Evolutionary conservation across 805 yeast genomes (phyloP).

Genomic region (Teunomyces pallodes): DNA sequence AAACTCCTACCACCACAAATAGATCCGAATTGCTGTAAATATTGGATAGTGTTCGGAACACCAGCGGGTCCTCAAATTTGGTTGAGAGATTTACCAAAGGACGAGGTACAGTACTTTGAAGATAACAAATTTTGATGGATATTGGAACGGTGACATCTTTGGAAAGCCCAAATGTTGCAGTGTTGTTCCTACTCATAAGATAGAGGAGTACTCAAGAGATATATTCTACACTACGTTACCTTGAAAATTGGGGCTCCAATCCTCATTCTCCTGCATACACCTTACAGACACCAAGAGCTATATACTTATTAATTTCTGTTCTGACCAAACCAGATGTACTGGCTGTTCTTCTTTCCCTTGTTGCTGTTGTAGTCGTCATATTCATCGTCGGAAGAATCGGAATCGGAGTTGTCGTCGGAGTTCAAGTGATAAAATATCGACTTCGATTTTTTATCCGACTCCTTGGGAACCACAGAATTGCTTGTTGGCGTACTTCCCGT

Average conservation of each 20-base stretch:
- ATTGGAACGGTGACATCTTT: slow-evolving; percentile 36
- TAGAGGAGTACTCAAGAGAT: slow-evolving; percentile 2
- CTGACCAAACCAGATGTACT: slow-evolving; percentile 40
- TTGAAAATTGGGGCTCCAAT: not conserved
- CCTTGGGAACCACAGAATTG: not conserved
- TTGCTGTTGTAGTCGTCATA: slow-evolving; percentile 4
- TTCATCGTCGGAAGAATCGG: slow-evolving; percentile 11
- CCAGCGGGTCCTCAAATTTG: slow-evolving; percentile 33
- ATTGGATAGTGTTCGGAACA: slow-evolving; percentile 31
- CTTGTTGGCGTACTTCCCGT: not conserved
- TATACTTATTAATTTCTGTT: slow-evolving; percentile 9
- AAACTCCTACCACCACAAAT: slow-evolving; percentile 28
- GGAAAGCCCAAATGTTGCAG: slow-evolving; percentile 38
- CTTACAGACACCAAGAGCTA: not conserved
- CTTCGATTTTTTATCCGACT: slow-evolving; percentile 9
- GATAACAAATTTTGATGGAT: slow-evolving; percentile 30
- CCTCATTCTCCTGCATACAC: not conserved
- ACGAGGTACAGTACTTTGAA: slow-evolving; percentile 17
- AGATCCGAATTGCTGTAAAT: slow-evolving; percentile 36
- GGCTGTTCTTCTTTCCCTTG: slow-evolving; percentile 11
- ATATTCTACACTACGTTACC: not conserved
- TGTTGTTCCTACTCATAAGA: slow-evolving; percentile 13
- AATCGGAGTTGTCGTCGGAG: slow-evolving; percentile 13
- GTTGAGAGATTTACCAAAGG: slow-evolving; percentile 25
- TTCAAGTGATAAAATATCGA: slow-evolving; percentile 33